These are phyloP conservation scores for Phyllosticta citribraziliensis DNA, from an alignment of 2,329 filamentous ascomycete genomes.

Conservation along the genomic window DNA sequence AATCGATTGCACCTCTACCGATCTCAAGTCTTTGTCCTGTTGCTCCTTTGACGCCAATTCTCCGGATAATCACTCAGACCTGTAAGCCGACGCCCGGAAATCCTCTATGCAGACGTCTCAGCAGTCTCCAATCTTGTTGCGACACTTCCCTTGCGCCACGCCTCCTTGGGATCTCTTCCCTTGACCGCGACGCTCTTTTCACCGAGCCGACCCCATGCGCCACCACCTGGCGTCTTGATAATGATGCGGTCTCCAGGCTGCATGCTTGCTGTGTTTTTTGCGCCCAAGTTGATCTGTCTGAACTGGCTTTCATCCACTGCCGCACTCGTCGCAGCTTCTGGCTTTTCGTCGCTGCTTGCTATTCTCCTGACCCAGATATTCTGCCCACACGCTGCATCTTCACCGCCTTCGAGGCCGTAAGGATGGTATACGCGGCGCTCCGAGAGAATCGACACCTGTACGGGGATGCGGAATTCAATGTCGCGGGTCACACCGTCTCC, in stretches of 20 bases:
- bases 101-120: conserved; percentile 25
- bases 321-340: conserved; percentile 9
- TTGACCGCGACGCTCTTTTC: conserved; percentile 42
- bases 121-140: conserved; percentile 45
- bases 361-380: conserved; percentile 62
- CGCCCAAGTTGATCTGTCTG: conserved; percentile 61
- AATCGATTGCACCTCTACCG: no score
- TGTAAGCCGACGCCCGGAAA: neutral
- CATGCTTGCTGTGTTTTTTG: conserved; percentile 73
- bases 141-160: conserved; percentile 51
- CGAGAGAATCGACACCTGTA: conserved; percentile 69
- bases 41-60: neutral
- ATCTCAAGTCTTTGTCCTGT: no score
- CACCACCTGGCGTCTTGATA: conserved; percentile 67
- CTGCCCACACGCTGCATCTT: conserved; percentile 65
- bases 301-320: conserved; percentile 39
- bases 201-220: conserved; percentile 60
- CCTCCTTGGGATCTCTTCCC: conserved; percentile 47
- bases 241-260: conserved; percentile 68
- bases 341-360: conserved; percentile 15
- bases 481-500: conserved; percentile 70
- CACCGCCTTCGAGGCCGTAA: conserved; percentile 76
- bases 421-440: conserved; percentile 68
- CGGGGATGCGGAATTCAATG: conserved; percentile 69
- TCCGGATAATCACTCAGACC: neutral